Base-by-base conservation (phyloP, 441 rosid genomes). In the Sinapis alba region DNA sequence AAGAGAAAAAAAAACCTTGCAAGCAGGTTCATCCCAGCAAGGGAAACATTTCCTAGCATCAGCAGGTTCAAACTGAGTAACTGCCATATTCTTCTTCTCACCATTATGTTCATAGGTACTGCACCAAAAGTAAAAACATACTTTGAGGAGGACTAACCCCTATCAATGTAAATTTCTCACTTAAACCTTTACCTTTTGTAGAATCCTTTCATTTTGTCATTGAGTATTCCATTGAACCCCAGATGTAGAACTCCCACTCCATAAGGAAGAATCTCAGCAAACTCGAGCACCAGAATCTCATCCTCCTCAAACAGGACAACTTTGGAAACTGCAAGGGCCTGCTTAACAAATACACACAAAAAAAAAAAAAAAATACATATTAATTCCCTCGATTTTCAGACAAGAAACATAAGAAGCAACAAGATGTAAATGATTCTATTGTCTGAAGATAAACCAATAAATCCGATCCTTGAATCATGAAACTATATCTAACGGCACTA, bases 11-110 rank as follows among this genome's bases (percentile, higher is more conserved):
- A 23, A 74, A 34, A 92, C 99, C 97, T 95, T 95, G 96, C 91
- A 90, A 72, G 92, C 91, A 74, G 99, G 99, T 81, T 95, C 97
- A 71, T 95, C 99, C 99, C 99, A 93, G 67, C 99, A 95, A 0
- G 99, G 99, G 80, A 95, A 93, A 79, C 97, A 96, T 76, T 89
- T 84, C 82, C 99, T 86, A 30, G 98, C 98, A 83, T 96, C 98
- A 66, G 87, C 97, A 3, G 98, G 97, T 82, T 93, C 99, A 79
- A 96, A 96, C 82, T 96, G 98, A 1, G 98, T 96, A 65, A 91
- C 99, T 5, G 97, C 99, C 98, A 96, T 91, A 54, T 93, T 96
- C 90, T 85, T 96, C 88, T 89, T 91, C 85, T 89, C 92, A 62
- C 95, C 99, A 21, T 91, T 76, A 79, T 81, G 84, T 83, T 85